Evolutionary conservation across 495 filamentous ascomycete species (phyloP), one percentile per base, ranked within the genome.

Genomic region (Xylaria curta): DNA sequence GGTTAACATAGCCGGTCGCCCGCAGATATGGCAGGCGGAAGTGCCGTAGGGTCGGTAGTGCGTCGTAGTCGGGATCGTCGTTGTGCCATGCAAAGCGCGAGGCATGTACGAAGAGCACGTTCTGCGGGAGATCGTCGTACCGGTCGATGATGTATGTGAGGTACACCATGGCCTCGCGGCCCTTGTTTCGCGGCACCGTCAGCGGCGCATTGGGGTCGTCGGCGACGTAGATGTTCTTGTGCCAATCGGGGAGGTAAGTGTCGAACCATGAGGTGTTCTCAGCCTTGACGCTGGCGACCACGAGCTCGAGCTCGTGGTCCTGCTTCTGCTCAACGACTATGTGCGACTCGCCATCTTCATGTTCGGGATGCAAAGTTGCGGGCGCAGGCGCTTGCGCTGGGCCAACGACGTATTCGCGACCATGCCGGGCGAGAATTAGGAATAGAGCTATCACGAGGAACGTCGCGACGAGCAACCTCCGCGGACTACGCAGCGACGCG

Each of bases 61-160:
- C 82, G 69, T 85, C 85, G 70, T 85, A 85, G 63, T 87, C 76
- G 8, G 85, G 82, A 65, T 88, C 84, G 78, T 89, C 84, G 74
- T 89, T 89, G 72, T 92, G 90, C 90, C 90, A 92, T 77, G 89
- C 85, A 75, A 86, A 90, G 64, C 88, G 87, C 59, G 85, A 77
- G 36, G 87, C 84, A 76, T 92, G 90, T 60, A 89, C 81, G 78
- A 91, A 91, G 71, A 91, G 84, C 70, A 88, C 86, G 19, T 83
- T 75, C 28, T 88, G 81, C 3, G 90, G 86, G 6, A 92, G 86
- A 46, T 81, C 79, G 69, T 91, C 81, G 80, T 92, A 92, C 66
- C 87, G 82, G 74, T 90, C 86, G 75, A 92, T 90, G 28, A 92
- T 87, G 72, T 75, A 89, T 69, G 86, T 89, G 0, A 91, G 76